phyloP scores from a whole-genome alignment of 2,329 filamentous ascomycete genomes.

The Esteya vermicola region DNA sequence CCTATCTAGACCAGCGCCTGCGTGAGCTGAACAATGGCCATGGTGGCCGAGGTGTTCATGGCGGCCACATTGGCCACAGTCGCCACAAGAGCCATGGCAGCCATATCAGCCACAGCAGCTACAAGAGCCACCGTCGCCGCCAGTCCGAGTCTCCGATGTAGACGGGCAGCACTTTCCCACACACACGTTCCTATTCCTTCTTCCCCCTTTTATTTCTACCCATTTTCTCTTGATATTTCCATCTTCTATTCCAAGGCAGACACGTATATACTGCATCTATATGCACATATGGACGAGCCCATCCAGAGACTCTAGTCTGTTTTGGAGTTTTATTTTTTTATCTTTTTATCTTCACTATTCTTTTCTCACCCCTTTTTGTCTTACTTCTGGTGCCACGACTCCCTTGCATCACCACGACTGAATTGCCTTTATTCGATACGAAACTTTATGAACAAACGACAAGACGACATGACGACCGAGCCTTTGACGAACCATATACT shows the following conservation, averaged over 20 bases:
- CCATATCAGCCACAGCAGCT: not conserved
- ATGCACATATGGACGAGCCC: not conserved
- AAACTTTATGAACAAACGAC: constrained; percentile 9
- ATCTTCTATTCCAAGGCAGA: no score
- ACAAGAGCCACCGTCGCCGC: constrained; percentile 13
- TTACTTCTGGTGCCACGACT: not conserved
- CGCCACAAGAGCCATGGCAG: not conserved
- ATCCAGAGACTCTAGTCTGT: not conserved
- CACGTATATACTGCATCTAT: not conserved
- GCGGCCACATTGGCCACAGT: not conserved
- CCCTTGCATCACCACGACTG: constrained; percentile 2
- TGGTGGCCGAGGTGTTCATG: constrained; percentile 10
- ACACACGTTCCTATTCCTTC: no score
- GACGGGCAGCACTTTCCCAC: constrained; percentile 6
- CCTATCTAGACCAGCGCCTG: constrained; percentile 44
- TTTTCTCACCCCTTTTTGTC: not conserved
- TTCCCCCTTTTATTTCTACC: not conserved
- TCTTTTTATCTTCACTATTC: not conserved
- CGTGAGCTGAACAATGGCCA: constrained; percentile 36
- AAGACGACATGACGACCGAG: constrained; percentile 9
- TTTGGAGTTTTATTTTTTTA: not conserved
- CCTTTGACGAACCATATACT: constrained; percentile 8
- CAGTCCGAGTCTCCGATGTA: constrained; percentile 37
- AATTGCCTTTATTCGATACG: constrained; percentile 4
- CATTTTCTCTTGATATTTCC: not conserved